Base-by-base conservation (phyloP, 768 basidiomycete genomes). In the Naganishia randhawae region DNA sequence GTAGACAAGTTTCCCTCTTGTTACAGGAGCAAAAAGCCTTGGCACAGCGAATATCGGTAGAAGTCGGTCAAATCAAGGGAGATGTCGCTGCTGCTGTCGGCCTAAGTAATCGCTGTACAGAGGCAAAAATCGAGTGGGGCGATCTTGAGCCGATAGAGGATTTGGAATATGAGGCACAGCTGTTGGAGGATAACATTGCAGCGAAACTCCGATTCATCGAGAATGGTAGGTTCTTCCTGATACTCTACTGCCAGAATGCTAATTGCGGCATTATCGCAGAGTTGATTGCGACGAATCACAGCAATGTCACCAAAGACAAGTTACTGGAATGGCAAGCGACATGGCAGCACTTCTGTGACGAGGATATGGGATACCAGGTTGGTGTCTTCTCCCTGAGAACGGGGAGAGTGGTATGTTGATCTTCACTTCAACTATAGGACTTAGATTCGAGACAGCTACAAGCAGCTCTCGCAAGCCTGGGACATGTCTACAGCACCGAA, bases 131-230 rank as follows among this genome's bases (percentile, higher is more conserved):
- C 7, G 95, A 98, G 75, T 94, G 96, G 80, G 97, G 96, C 76
- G 95, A 98, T 77, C 90, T 94, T 77, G 95, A 92, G 17, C 57
- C 57, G 8, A 61, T 61, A 33, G 57, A 91, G 79, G 94, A 97
- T 78, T 83, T 96, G 48, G 87, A 88, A 67, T 96, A 93, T 71
- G 94, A 98, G 80, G 83, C 93, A 0, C 88, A 88, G 76, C 83
- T 93, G 14, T 84, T 95, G 25, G 85, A 87, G 50, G 88, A 89
- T 73, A 89, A 87, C 41, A 85, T 96, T 22, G 84, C 84, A 25
- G 92, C 91, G 84, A 92, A 96, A 83, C 86, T 94, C n/a, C 86
- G 89, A 0, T 98, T 98, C 78, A 89, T 96, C 64, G 93, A 97
- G 73, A 98, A 98, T 78, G 95, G 94, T 88, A 50, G 61, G 84